Conservation (phyloP, 1,139 yeast genomes). For the Wickerhamomyces sp. region DNA sequence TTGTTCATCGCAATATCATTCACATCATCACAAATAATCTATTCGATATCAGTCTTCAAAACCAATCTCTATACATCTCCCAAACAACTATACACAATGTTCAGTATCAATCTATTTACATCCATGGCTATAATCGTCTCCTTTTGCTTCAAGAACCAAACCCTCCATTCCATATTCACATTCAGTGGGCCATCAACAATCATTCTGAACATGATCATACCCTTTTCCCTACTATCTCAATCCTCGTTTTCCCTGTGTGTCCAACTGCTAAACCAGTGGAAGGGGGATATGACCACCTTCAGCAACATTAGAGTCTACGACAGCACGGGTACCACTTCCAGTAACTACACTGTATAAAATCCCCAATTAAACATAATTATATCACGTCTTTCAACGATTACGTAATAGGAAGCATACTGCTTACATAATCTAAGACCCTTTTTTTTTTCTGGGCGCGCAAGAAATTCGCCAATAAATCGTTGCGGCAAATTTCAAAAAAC, state of each 20-base stretch:
- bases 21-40: conserved; percentile 12
- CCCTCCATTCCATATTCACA: not conserved
- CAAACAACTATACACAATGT: not conserved
- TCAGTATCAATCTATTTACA: not conserved
- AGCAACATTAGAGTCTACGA: not conserved
- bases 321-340: not conserved
- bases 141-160: not conserved
- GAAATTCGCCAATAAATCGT: too few relatives aligned
- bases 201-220: not conserved
- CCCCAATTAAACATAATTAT: too few relatives aligned
- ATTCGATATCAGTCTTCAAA: conserved; percentile 13
- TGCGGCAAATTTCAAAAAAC: too few relatives aligned
- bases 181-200: not conserved
- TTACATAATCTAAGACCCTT: too few relatives aligned
- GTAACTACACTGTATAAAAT: not conserved
- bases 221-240: not conserved
- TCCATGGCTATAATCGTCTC: not conserved
- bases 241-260: not conserved
- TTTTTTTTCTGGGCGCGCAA: too few relatives aligned
- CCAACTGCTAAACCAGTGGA: not conserved
- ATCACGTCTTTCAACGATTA: too few relatives aligned
- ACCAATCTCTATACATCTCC: conserved; percentile 16
- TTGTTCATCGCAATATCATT: conserved; percentile 2
- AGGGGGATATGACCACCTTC: not conserved
- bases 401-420: too few relatives aligned